Base-by-base conservation (phyloP, 139 green algal species). In the Micractinium sp. region DNA sequence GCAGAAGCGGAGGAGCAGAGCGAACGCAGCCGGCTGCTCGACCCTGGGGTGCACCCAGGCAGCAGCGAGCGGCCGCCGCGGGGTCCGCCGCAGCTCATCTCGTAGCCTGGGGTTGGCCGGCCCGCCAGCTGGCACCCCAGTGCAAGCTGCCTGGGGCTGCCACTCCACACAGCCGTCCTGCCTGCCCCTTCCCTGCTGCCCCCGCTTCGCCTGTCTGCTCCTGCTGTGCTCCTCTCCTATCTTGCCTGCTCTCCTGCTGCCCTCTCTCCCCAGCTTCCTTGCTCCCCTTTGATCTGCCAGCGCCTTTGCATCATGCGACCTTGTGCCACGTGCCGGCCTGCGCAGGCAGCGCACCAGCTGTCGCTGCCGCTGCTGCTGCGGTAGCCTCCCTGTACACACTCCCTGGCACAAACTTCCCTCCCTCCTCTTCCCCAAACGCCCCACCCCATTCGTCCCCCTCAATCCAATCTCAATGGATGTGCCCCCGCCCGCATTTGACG, bases 21-120 rank as follows among this genome's bases (percentile, higher is more conserved):
- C 25, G 84, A 88, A 71, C 31, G 39, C 39, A 81, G 69, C 39
- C n/a, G 41, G 41, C 85, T 88, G 71, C 85, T 88, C n/a, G 41
- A 88, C 47, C 71, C 85, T 9, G 29, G 38, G 41, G 41, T 35
- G 31, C 85, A 88, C n/a, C 85, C 69, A 13, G 71, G 71, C 41
- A 12, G 31, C 69, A 87, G 83, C 83, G 83, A 87, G 15, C 27
- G 33, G 67, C 83, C 83, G 38, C 69, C 41, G 41, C 69, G 85
- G 19, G n/a, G 41, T 47, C 69, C 71, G 69, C 85, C n/a, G 85
- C 75, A 77, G 74, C 74, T 89, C 23, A 75, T 89, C 23, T 18
- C 75, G 4, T 89, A 33, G 36, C 22, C 16, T 19, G 23, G 38
- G 33, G 22, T 84, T 25, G 33, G 74, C 16, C 16, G 74, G 81